phyloP scores from a whole-genome alignment of 768 basidiomycete genomes.

The Tylopilus sp. region DNA sequence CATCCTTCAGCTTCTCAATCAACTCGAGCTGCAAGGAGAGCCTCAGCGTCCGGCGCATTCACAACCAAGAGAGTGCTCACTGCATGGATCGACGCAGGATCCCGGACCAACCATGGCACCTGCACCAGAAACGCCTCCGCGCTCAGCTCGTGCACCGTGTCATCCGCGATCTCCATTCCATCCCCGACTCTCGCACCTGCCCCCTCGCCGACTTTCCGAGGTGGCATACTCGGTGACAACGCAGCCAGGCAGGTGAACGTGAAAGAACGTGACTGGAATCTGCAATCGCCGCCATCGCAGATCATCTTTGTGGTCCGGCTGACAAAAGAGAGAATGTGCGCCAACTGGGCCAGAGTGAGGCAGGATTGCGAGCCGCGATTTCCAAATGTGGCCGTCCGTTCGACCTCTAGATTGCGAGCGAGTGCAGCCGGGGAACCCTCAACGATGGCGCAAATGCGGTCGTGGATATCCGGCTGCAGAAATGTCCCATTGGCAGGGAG shows the following conservation, averaged over 20 bases:
- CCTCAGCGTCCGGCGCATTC: neutral
- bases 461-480: slow-evolving; percentile 12
- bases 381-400: slow-evolving; percentile 6
- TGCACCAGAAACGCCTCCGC: slow-evolving; percentile 9
- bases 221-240: slow-evolving; percentile 2
- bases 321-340: slow-evolving; percentile 4
- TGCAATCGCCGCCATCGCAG: slow-evolving; percentile 7
- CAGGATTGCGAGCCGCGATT: no score
- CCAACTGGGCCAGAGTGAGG: slow-evolving; percentile 8
- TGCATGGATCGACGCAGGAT: neutral
- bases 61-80: neutral
- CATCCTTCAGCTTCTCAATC: neutral
- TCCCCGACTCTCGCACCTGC: no score
- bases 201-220: neutral
- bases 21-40: neutral
- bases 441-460: slow-evolving; percentile 2
- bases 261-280: slow-evolving; percentile 14
- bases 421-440: neutral
- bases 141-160: slow-evolving; percentile 9
- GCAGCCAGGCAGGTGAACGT: slow-evolving; percentile 10
- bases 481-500: neutral
- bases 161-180: neutral
- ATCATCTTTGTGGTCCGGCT: slow-evolving; percentile 3
- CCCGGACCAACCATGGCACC: slow-evolving; percentile 4
- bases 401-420: slow-evolving; percentile 3